Evolutionary conservation across 768 basidiomycete genomes (phyloP).

Genomic region (Lactarius quietus): DNA sequence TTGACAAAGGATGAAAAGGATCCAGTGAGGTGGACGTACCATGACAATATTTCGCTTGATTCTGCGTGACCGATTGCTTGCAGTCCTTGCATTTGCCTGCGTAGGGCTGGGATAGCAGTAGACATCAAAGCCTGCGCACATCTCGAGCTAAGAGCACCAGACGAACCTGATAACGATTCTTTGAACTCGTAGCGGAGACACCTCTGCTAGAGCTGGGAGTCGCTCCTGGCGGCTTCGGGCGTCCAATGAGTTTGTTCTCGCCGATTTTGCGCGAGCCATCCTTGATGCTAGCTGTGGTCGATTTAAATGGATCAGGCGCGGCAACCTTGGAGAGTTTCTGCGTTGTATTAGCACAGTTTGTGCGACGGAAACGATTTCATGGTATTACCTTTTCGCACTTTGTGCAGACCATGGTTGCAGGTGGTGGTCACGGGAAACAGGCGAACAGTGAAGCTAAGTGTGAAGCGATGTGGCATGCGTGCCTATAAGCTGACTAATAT

Average conservation of each 20-base stretch:
- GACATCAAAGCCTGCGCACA: slow-evolving; percentile 26
- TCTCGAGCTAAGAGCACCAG: background rate
- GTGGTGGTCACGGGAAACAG: background rate
- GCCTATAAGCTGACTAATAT: background rate
- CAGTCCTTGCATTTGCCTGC: slow-evolving; percentile 86
- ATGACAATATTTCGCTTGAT: slow-evolving; percentile 86
- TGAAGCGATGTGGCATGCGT: background rate
- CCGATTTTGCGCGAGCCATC: slow-evolving; percentile 77
- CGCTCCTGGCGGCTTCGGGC: slow-evolving; percentile 38
- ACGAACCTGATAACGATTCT: slow-evolving; percentile 72
- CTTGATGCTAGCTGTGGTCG: slow-evolving; percentile 70
- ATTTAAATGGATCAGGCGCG: slow-evolving; percentile 82
- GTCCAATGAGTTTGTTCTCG: slow-evolving; percentile 76
- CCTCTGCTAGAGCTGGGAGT: slow-evolving; percentile 22
- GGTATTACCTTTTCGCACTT: slow-evolving; percentile 69
- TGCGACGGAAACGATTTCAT: slow-evolving; percentile 6
- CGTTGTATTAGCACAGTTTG: slow-evolving; percentile 28
- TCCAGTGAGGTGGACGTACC: slow-evolving; percentile 42
- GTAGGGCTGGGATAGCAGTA: slow-evolving; percentile 56
- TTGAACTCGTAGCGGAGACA: slow-evolving; percentile 49
- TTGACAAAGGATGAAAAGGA: slow-evolving; percentile 3
- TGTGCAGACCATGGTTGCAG: slow-evolving; percentile 71
- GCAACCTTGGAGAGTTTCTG: slow-evolving; percentile 91
- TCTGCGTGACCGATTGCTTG: slow-evolving; percentile 80
- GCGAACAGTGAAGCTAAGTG: too few relatives aligned